Conservation (phyloP, 768 basidiomycete genomes). For the Boletus coccyginus region DNA sequence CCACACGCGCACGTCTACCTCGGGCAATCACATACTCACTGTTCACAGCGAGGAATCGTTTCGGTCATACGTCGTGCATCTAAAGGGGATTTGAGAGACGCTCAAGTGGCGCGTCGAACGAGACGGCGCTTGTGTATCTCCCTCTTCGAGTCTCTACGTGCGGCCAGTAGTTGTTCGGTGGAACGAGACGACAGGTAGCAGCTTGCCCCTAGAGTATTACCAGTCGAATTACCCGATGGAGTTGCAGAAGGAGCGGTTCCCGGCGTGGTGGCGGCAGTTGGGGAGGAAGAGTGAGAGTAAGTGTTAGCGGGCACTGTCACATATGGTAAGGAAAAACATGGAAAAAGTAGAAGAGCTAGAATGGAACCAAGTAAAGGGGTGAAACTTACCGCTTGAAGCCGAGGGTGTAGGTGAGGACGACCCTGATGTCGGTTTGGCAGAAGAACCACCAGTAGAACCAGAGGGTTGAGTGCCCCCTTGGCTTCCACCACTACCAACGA, state of each 20-base stretch:
- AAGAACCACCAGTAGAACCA: conserved; percentile 15
- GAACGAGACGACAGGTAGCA: conserved; percentile 23
- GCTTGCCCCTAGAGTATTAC: conserved; percentile 2
- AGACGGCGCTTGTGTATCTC: conserved; percentile 26
- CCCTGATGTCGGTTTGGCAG: conserved; percentile 10
- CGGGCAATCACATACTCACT: neutral
- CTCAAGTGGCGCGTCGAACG: conserved; percentile 12
- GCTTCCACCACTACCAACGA: conserved; percentile 27
- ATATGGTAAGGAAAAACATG: conserved; percentile 15
- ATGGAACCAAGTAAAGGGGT: neutral
- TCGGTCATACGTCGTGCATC: neutral
- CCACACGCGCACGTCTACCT: neutral
- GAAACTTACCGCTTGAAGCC: conserved; percentile 17
- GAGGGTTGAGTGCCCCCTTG: conserved; percentile 23
- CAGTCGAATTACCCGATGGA: conserved; percentile 1
- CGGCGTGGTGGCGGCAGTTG: neutral
- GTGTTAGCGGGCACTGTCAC: conserved; percentile 26
- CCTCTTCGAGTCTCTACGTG: conserved; percentile 15
- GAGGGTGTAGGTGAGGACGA: conserved; percentile 16
- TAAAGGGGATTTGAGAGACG: neutral
- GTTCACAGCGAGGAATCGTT: neutral
- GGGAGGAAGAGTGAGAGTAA: conserved; percentile 11
- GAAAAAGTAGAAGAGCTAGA: neutral
- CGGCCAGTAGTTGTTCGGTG: conserved; percentile 6
- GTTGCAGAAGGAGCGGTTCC: conserved; percentile 6